Percentiles rank a stretch among this genome's conserved stretches.
phyloP scores from a whole-genome alignment of 768 basidiomycete species.

The Hypholoma sublateritium region DNA sequence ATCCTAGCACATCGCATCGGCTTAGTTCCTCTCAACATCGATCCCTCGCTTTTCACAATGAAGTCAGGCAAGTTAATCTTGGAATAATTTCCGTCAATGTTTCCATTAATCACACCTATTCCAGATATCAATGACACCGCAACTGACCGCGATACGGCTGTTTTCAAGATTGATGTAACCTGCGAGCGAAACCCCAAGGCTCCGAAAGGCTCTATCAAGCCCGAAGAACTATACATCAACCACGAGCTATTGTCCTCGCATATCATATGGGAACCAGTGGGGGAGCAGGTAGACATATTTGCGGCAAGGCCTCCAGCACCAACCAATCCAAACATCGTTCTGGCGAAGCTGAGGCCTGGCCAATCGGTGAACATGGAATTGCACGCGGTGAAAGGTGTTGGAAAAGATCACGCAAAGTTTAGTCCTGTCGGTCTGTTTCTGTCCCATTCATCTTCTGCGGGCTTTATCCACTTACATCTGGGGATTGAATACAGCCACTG shows the following conservation, averaged over 20 bases:
- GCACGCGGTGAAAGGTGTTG: constrained; percentile 90
- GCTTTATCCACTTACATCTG: not conserved
- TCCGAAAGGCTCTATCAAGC: constrained; percentile 53
- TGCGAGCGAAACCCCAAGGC: constrained; percentile 65
- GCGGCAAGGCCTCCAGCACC: constrained; percentile 54
- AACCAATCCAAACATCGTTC: constrained; percentile 79
- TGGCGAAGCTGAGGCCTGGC: constrained; percentile 90
- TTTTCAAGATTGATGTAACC: constrained; percentile 71
- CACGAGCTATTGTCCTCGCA: constrained; percentile 67
- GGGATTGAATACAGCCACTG: constrained; percentile 62
- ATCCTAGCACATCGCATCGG: constrained; percentile 92
- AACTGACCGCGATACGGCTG: constrained; percentile 89
- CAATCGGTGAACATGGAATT: constrained; percentile 84
- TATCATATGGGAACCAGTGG: constrained; percentile 77
- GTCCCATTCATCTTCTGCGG: not conserved
- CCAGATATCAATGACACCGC: constrained; percentile 52
- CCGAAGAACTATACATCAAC: constrained; percentile 68
- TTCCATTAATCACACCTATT: not conserved
- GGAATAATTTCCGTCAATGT: not conserved
- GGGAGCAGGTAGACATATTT: constrained; percentile 72
- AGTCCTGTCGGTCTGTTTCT: constrained; percentile 79
- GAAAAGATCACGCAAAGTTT: constrained; percentile 96
- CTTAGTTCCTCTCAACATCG: constrained; percentile 83
- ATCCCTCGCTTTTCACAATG: constrained; percentile 73
- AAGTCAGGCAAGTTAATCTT: constrained; percentile 35